phyloP scores from a whole-genome alignment of 805 yeast genomes.

The Vanderwaltozyma polyspora region DNA sequence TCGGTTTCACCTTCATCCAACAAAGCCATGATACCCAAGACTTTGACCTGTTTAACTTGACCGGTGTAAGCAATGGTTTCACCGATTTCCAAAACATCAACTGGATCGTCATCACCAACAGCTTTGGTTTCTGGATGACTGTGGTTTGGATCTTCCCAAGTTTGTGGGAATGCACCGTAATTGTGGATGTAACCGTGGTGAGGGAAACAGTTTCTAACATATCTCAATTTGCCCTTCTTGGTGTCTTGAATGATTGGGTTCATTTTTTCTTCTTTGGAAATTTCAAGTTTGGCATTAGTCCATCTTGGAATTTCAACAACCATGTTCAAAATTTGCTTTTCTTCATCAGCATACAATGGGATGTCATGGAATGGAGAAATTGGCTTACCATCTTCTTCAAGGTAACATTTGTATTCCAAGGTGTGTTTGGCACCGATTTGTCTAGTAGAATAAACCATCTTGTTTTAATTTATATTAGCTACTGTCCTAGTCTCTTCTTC shows the following conservation, averaged over 20 bases:
- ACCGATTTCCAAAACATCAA: slow-evolving; percentile 79
- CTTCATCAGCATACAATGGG: slow-evolving; percentile 88
- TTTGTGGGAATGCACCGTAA: slow-evolving; percentile 97
- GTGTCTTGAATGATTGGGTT: slow-evolving; percentile 97
- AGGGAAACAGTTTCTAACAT: slow-evolving; percentile 95
- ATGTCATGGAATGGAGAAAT: slow-evolving; percentile 93
- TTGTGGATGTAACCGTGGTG: slow-evolving; percentile 98
- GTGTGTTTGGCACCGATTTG: slow-evolving; percentile 94
- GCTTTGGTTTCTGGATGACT: slow-evolving; percentile 55
- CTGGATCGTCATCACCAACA: slow-evolving; percentile 77
- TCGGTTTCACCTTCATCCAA: slow-evolving; percentile 88
- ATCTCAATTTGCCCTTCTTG: slow-evolving; percentile 92
- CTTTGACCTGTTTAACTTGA: slow-evolving; percentile 77
- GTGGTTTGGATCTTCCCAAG: slow-evolving; percentile 68
- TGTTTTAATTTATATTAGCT: too few relatives aligned
- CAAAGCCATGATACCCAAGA: slow-evolving; percentile 87
- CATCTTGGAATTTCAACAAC: slow-evolving; percentile 97
- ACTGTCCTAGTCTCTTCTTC: too few relatives aligned
- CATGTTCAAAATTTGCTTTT: slow-evolving; percentile 78
- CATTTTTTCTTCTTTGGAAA: slow-evolving; percentile 68
- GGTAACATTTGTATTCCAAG: slow-evolving; percentile 80
- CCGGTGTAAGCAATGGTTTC: slow-evolving; percentile 55
- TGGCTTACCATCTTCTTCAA: slow-evolving; percentile 89
- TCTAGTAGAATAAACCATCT: slow-evolving; percentile 77
- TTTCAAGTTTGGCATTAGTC: slow-evolving; percentile 96